Base-by-base conservation (phyloP, 2,329 filamentous ascomycete species). In the Diaporthe citriasiana region DNA sequence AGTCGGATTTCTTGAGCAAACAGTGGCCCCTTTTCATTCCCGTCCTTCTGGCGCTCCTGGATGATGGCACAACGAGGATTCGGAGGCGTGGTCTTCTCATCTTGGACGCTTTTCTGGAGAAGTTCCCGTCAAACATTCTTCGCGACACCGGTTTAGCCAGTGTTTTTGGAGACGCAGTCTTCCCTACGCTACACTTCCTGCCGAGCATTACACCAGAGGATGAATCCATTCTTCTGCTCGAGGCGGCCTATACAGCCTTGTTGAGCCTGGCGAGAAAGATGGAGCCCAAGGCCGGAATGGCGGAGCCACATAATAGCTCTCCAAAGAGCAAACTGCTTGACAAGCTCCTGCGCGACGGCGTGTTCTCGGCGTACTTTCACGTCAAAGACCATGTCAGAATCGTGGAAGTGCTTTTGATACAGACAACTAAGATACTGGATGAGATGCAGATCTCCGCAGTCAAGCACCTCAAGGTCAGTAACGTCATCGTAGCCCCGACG, bases 121-220 rank as follows among this genome's bases (percentile, higher is more conserved):
- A 84, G 68, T 89, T 90, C 56, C 87, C 90, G 0, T 76, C 83
- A 1, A 79, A 82, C 6, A 85, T 92, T 2, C 86, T 95, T 57
- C 82, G 81, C 17, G 86, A 86, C 59, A 93, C 91, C 0, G 93
- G 93, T 0, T 89, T 96, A 10, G 89, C 88, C 30, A 83, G 87
- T 19, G 88, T 96, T 35, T 93, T 96, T 75, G 89, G 92, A 78
- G 89, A 94, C 27, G 89, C 92, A 4, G 83, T 94, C 2, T 88
- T 92, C 76, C 93, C 94, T 0, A 91, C 92, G 47, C 87, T 98
- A n/a, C 87, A 93, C 10, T 94, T 91, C 78, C 87, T 98, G 8
- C 95, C 96, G 0, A 90, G 88, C 17, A 85, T 97, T 55, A 98
- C 94, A 0, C 91, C 93, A 0, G 93, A 94, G 78, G 80, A 87